Percentiles rank a stretch among this genome's conserved stretches.
These are phyloP conservation scores for Thielaviopsis cerberus DNA, from an alignment of 2,329 filamentous ascomycete genomes.

Conservation along the genomic window DNA sequence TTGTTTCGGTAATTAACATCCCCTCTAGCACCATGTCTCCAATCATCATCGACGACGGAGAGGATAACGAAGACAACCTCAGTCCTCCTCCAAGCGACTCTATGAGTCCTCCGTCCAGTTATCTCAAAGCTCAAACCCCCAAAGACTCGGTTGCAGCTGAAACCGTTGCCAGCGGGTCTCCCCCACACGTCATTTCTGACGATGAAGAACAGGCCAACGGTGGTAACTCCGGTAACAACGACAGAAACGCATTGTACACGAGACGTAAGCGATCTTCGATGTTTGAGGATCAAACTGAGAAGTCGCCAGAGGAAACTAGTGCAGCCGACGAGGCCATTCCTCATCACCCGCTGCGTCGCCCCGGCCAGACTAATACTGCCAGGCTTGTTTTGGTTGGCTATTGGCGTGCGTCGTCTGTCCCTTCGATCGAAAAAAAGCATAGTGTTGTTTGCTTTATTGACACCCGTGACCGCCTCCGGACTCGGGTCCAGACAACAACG, in stretches of 20 bases:
- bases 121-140: conserved; percentile 22
- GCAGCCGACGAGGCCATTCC: conserved; percentile 1
- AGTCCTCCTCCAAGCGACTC: conserved; percentile 23
- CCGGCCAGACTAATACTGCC: conserved; percentile 13
- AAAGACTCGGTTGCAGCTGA: conserved; percentile 36
- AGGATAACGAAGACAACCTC: conserved; percentile 20
- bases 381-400: conserved; percentile 36
- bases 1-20: conserved; percentile 13
- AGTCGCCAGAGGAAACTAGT: not conserved
- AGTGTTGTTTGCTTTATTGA: conserved; percentile 45
- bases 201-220: conserved; percentile 22
- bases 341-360: conserved; percentile 6
- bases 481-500: conserved; percentile 18
- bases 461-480: conserved; percentile 16
- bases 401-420: conserved; percentile 40
- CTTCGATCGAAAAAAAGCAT: conserved; percentile 32
- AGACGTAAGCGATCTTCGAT: conserved; percentile 9
- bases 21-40: conserved; percentile 13
- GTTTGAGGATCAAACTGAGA: not conserved
- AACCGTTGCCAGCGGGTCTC: conserved; percentile 20
- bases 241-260: not conserved
- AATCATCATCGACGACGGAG: conserved; percentile 17
- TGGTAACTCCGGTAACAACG: not conserved
- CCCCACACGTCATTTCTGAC: conserved; percentile 19
- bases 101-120: conserved; percentile 22